These are phyloP conservation scores for Thelephora ganbajun DNA, from an alignment of 768 basidiomycete genomes.

Conservation along the genomic window DNA sequence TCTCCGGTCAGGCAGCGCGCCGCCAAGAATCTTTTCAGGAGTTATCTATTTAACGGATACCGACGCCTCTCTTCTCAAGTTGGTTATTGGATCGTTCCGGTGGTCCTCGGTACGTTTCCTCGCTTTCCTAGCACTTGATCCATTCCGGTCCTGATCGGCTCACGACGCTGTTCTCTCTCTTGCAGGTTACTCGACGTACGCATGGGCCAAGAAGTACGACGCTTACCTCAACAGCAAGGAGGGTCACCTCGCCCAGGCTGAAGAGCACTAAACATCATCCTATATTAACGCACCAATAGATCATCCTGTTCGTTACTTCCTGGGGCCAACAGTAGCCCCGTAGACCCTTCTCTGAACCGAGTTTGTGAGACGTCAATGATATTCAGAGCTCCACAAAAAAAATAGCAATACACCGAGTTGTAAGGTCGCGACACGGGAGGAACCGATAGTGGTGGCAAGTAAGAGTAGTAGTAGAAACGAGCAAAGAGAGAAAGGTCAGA, in stretches of 20 bases:
- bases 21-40: constrained; percentile 52
- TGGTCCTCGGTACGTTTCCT: constrained; percentile 60
- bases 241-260: constrained; percentile 44
- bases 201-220: constrained; percentile 64
- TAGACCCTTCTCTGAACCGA: neutral
- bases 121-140: neutral
- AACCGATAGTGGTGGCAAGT: neutral
- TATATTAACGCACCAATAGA: neutral
- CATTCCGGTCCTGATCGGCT: neutral
- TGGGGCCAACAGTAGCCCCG: neutral
- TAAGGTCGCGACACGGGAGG: too few relatives aligned
- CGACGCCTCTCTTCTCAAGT: constrained; percentile 58
- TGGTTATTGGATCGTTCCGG: constrained; percentile 68
- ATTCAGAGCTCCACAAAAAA: neutral
- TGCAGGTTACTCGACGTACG: constrained; percentile 64
- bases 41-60: constrained; percentile 82
- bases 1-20: constrained; percentile 76
- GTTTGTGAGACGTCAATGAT: neutral
- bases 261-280: constrained; percentile 7
- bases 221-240: constrained; percentile 66
- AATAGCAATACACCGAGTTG: neutral
- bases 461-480: neutral
- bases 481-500: constrained; percentile 7
- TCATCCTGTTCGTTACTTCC: neutral
- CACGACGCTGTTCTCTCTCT: neutral